Conservation (phyloP, 208 protist species). For the Wallacemonas collosoma region DNA sequence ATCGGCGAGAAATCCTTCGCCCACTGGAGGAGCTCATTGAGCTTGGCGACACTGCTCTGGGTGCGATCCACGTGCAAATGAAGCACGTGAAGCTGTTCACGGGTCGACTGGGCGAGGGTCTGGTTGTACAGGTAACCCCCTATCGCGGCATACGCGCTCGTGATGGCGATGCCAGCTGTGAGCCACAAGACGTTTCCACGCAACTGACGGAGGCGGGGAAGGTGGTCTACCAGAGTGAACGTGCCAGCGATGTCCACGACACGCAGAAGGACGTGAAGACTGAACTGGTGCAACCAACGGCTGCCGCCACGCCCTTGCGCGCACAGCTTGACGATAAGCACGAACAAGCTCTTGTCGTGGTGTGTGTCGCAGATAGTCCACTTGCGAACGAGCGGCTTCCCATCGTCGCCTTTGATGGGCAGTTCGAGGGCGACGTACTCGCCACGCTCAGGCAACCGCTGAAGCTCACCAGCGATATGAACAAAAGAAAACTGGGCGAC, state of each 20-base stretch:
- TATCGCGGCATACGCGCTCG: constrained; percentile 60
- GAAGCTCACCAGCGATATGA: constrained; percentile 19
- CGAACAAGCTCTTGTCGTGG: constrained; percentile 46
- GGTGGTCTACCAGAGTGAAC: constrained; percentile 71
- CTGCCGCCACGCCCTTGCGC: constrained; percentile 44
- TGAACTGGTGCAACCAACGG: constrained; percentile 62
- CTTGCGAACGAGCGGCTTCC: constrained; percentile 41
- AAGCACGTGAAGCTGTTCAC: constrained; percentile 50
- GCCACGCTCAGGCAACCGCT: constrained; percentile 33
- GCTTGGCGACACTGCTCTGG: constrained; percentile 46
- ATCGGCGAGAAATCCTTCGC: constrained; percentile 3
- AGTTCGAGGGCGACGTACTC: constrained; percentile 67
- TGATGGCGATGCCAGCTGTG: constrained; percentile 79
- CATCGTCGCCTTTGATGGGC: constrained; percentile 18
- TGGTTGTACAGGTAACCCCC: constrained; percentile 23
- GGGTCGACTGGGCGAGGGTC: constrained; percentile 28
- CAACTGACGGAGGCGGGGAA: constrained; percentile 38
- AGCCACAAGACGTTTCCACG: constrained; percentile 68
- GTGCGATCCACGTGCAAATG: constrained; percentile 80
- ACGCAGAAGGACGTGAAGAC: constrained; percentile 51
- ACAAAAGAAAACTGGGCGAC: constrained; percentile 64
- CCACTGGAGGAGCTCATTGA: constrained; percentile 50
- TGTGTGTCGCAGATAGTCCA: constrained; percentile 70
- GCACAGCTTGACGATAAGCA: constrained; percentile 63
- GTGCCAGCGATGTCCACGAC: constrained; percentile 51